Conservation (phyloP, 2,329 filamentous ascomycete genomes). For the Aspergillus tanneri region DNA sequence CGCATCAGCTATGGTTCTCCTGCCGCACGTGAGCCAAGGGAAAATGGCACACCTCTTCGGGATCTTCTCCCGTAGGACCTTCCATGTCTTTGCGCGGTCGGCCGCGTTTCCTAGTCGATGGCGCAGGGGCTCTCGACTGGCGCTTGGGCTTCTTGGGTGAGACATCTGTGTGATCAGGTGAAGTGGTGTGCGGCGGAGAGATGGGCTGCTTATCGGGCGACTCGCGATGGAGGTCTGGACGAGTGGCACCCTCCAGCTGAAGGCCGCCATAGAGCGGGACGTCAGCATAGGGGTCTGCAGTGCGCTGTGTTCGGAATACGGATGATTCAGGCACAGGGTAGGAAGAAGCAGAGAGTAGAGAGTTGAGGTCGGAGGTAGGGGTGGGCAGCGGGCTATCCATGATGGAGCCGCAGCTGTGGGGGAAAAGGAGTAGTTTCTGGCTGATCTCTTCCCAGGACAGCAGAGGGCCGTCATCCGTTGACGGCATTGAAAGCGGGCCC, state of each 20-base stretch:
- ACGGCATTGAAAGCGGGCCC: background rate
- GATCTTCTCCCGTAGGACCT: conserved; percentile 11
- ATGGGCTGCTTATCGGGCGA: background rate
- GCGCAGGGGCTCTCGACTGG: background rate
- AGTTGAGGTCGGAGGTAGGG: conserved; percentile 12
- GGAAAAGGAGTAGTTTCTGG: conserved; percentile 5
- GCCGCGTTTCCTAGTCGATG: conserved; percentile 19
- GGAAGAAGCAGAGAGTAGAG: conserved; percentile 21
- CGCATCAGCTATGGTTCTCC: background rate
- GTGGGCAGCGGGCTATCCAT: conserved; percentile 1
- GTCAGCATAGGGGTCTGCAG: background rate
- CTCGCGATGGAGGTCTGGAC: no score
- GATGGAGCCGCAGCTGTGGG: conserved; percentile 6
- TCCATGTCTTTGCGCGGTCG: conserved; percentile 20
- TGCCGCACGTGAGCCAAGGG: background rate
- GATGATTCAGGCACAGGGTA: conserved; percentile 18
- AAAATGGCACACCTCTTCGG: conserved; percentile 19
- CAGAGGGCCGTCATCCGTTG: conserved; percentile 3
- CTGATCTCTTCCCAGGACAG: conserved; percentile 15
- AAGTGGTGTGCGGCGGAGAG: background rate
- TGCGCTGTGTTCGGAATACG: background rate
- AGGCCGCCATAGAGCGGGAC: conserved; percentile 4
- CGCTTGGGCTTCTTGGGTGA: conserved; percentile 1
- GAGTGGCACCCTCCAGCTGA: background rate
- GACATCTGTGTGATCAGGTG: background rate